These are phyloP conservation scores for Santalum album DNA, from an alignment of 164 flowering plant genomes.

Conservation along the genomic window DNA sequence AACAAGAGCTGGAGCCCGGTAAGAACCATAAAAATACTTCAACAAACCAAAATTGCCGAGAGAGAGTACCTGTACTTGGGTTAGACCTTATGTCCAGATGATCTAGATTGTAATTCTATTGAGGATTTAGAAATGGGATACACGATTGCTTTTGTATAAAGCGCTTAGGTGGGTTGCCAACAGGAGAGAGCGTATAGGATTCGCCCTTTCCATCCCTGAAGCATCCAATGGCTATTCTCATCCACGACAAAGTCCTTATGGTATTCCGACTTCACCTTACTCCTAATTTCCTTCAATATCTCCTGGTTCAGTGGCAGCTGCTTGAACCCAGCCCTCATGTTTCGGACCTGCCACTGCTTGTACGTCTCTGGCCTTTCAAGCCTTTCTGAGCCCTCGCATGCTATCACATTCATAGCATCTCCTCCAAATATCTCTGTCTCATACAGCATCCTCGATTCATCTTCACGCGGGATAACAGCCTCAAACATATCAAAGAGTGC, in stretches of 20 bases:
- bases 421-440: constrained; percentile 29
- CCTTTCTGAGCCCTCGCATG: constrained; percentile 32
- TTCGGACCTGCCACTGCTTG: constrained; percentile 34
- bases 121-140: too few species aligned
- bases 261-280: constrained; percentile 15
- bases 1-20: too few species aligned
- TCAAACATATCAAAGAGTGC: constrained; percentile 32
- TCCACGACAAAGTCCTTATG: constrained; percentile 28
- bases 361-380: constrained; percentile 43
- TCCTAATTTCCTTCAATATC: constrained; percentile 11
- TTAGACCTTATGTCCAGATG: too few species aligned
- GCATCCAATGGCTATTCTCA: constrained; percentile 26
- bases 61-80: too few species aligned
- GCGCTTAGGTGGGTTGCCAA: constrained; percentile 18
- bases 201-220: constrained; percentile 38
- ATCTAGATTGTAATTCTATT: too few species aligned
- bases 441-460: constrained; percentile 16
- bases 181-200: constrained; percentile 20
- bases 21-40: too few species aligned
- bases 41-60: too few species aligned
- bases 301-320: constrained; percentile 15
- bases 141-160: too few species aligned
- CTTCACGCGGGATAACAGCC: constrained; percentile 13
- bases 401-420: constrained; percentile 24
- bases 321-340: constrained; percentile 19